These are phyloP conservation scores for Sporothrix curviconia DNA, from an alignment of 2,329 filamentous ascomycete genomes.

Conservation along the genomic window DNA sequence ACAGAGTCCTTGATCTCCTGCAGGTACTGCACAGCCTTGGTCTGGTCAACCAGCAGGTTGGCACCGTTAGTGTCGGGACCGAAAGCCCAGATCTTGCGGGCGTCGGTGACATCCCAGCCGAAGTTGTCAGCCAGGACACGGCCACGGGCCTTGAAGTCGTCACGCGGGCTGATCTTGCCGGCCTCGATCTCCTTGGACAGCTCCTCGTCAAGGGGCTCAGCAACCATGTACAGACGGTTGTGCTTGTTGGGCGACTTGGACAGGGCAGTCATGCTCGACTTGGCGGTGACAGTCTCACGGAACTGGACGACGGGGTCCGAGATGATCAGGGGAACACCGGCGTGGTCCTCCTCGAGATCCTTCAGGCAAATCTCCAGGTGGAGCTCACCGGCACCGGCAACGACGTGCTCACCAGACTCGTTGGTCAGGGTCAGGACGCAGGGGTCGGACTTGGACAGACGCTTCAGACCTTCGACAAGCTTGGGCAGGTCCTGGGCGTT, in stretches of 20 bases:
- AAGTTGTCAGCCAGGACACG: slow-evolving; percentile 93
- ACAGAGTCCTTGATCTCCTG: slow-evolving; percentile 99
- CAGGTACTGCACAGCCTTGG: slow-evolving; percentile 99
- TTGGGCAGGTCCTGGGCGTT: slow-evolving; percentile 99
- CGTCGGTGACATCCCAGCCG: slow-evolving; percentile 99
- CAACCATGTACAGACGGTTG: slow-evolving; percentile 98
- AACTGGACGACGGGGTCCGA: slow-evolving; percentile 98
- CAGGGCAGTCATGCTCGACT: slow-evolving; percentile 90
- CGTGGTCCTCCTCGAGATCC: slow-evolving; percentile 99
- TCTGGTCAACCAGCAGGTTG: slow-evolving; percentile 99
- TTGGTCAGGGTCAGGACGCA: slow-evolving; percentile 88
- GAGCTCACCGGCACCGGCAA: slow-evolving; percentile 98
- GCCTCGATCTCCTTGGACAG: slow-evolving; percentile 81
- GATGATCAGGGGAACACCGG: slow-evolving; percentile 93
- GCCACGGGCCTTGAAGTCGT: slow-evolving; percentile 98
- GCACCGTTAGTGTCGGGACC: slow-evolving; percentile 95
- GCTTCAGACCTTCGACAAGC: slow-evolving; percentile 99
- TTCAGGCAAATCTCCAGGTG: slow-evolving; percentile 99
- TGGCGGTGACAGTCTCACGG: slow-evolving; percentile 84
- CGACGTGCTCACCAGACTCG: slow-evolving; percentile 96
- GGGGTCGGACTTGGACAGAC: slow-evolving; percentile 99
- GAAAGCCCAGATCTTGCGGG: slow-evolving; percentile 99
- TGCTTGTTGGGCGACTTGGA: slow-evolving; percentile 99
- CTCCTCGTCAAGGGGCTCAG: slow-evolving; percentile 86
- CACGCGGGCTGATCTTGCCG: slow-evolving; percentile 88